Evolutionary conservation across 495 filamentous ascomycete genomes (phyloP).

Genomic region (Hypoxylon fragiforme): DNA sequence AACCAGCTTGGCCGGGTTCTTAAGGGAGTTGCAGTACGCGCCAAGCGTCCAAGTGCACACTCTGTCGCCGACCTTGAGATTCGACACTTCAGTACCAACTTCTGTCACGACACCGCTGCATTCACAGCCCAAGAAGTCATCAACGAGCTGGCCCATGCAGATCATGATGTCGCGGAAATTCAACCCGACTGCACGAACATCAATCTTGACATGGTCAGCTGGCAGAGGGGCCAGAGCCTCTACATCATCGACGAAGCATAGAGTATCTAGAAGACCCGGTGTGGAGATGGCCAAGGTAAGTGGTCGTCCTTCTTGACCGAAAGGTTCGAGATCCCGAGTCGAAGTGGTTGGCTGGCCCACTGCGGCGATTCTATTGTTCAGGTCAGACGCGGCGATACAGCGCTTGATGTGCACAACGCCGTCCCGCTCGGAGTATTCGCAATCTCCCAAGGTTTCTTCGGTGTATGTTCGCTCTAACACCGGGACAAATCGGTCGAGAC

Average conservation of each 20-base stretch:
- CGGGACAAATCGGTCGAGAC: neutral
- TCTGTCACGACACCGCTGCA: slow-evolving; percentile 53
- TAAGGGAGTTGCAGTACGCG: neutral
- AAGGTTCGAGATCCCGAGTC: slow-evolving; percentile 13
- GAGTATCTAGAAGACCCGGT: slow-evolving; percentile 38
- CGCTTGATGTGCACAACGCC: neutral
- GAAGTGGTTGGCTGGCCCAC: slow-evolving; percentile 32
- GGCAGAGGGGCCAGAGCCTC: slow-evolving; percentile 22
- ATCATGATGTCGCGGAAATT: slow-evolving; percentile 55
- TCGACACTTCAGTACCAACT: slow-evolving; percentile 53
- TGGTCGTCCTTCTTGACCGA: slow-evolving; percentile 33
- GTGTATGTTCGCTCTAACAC: neutral
- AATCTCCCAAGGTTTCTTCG: neutral
- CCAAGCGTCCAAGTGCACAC: slow-evolving; percentile 39
- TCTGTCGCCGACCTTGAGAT: slow-evolving; percentile 51
- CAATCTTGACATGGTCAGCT: slow-evolving; percentile 44
- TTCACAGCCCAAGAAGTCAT: slow-evolving; percentile 47
- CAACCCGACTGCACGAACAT: slow-evolving; percentile 46
- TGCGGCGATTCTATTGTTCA: slow-evolving; percentile 29
- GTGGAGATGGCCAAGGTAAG: slow-evolving; percentile 39
- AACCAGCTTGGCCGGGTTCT: slow-evolving; percentile 37
- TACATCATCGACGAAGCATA: slow-evolving; percentile 38
- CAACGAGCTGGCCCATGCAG: slow-evolving; percentile 52
- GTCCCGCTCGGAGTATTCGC: neutral
- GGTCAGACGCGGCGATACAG: neutral